Percentiles rank a stretch among this genome's conserved stretches.
These are phyloP conservation scores for Capniomyces stellatus DNA, from an alignment of 371 early-diverging fungal species.

Conservation along the genomic window DNA sequence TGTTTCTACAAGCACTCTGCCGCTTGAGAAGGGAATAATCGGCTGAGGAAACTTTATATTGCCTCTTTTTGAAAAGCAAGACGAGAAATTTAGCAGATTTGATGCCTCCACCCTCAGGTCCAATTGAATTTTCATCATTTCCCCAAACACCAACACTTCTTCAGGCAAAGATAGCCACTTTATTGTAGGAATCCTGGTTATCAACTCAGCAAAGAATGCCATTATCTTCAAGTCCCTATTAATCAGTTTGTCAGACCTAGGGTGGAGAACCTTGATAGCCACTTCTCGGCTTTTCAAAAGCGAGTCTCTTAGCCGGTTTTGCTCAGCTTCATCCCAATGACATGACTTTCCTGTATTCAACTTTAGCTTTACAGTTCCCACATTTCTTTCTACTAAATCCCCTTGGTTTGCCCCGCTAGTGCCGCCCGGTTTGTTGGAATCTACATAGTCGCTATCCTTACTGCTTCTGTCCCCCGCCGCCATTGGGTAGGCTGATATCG, in stretches of 20 bases:
- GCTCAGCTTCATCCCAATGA: background rate
- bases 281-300: conserved; percentile 28
- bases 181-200: conserved; percentile 51
- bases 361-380: background rate
- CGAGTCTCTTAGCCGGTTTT: background rate
- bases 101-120: conserved; percentile 70
- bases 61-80: conserved; percentile 37
- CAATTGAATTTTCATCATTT: conserved; percentile 83
- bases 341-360: background rate
- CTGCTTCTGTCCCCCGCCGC: background rate
- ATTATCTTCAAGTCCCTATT: conserved; percentile 65
- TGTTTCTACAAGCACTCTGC: conserved; percentile 65
- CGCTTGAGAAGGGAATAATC: conserved; percentile 33
- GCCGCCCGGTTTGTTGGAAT: background rate
- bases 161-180: conserved; percentile 71
- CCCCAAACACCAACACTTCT: conserved; percentile 69
- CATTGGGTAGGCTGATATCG: background rate
- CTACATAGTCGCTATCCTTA: background rate
- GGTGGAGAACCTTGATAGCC: conserved; percentile 91
- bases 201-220: conserved; percentile 38
- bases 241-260: conserved; percentile 46
- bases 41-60: conserved; percentile 54
- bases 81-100: conserved; percentile 49
- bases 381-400: background rate
- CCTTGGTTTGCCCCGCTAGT: background rate